A percentile compares a stretch with the other conserved stretches of the same genome.
phyloP scores from a whole-genome alignment of 192 early-diverging fungal species.

The Backusella mclennaniae region DNA sequence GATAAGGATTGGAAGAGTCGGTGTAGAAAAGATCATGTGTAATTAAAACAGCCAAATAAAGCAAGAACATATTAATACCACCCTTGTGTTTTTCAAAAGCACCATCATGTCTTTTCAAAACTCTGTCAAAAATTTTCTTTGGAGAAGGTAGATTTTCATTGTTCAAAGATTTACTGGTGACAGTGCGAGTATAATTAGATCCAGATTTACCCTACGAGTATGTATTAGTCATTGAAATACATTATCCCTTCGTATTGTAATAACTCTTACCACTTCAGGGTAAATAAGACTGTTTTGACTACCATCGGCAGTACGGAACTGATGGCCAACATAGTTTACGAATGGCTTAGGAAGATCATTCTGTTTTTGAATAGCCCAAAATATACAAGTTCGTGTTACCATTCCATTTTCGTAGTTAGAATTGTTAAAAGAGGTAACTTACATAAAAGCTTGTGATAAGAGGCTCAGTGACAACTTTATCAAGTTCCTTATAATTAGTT shows the following conservation, averaged over 20 bases:
- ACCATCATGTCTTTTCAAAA: slow-evolving; percentile 20
- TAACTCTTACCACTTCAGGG: slow-evolving; percentile 19
- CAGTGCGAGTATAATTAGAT: slow-evolving; percentile 17
- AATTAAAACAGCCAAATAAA: slow-evolving; percentile 43
- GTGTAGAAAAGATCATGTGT: slow-evolving; percentile 48
- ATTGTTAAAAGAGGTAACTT: neutral
- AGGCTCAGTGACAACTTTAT: slow-evolving; percentile 12
- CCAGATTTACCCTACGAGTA: slow-evolving; percentile 16
- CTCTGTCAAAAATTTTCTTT: slow-evolving; percentile 13
- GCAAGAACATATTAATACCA: slow-evolving; percentile 42
- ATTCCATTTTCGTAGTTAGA: neutral
- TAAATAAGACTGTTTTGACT: slow-evolving; percentile 21
- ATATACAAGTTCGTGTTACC: neutral
- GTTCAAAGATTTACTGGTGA: neutral
- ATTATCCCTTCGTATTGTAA: neutral
- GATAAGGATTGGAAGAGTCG: slow-evolving; percentile 35
- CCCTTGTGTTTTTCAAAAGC: slow-evolving; percentile 25
- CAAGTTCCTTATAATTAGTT: slow-evolving; percentile 11
- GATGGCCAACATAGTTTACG: slow-evolving; percentile 18
- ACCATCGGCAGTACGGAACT: slow-evolving; percentile 22
- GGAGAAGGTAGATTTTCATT: slow-evolving; percentile 15
- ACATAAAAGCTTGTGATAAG: slow-evolving; percentile 16
- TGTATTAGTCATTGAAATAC: neutral
- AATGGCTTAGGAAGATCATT: slow-evolving; percentile 25
- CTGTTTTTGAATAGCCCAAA: neutral